Conservation (phyloP, 805 yeast genomes). For the Zygosaccharomyces gambellarensis region DNA sequence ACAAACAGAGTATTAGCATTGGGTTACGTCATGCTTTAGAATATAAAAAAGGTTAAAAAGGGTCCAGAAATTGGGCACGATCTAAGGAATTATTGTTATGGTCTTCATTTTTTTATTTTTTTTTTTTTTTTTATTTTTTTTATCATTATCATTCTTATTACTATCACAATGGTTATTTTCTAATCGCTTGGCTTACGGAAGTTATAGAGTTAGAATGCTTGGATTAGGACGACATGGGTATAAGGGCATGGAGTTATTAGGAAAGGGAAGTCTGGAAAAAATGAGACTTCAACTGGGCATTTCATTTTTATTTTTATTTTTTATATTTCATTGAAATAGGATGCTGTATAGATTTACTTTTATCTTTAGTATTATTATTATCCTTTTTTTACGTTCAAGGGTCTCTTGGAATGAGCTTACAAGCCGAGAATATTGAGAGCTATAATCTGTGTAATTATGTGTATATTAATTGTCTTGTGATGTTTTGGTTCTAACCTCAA, state of each 20-base stretch:
- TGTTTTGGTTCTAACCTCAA: background rate
- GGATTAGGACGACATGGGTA: background rate
- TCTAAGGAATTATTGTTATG: too few relatives aligned
- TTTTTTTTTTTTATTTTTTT: background rate
- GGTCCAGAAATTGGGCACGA: too few relatives aligned
- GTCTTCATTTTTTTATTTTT: background rate
- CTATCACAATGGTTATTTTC: background rate
- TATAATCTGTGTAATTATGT: too few relatives aligned
- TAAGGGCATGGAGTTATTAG: background rate
- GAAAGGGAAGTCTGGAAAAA: background rate
- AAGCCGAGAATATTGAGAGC: too few relatives aligned
- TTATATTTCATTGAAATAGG: background rate
- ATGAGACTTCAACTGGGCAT: background rate
- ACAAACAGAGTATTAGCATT: slow-evolving; percentile 17
- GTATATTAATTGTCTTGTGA: background rate
- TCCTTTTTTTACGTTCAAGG: background rate
- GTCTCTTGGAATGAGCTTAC: background rate
- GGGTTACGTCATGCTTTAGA: slow-evolving; percentile 15
- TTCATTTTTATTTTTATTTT: background rate
- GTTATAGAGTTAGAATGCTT: slow-evolving; percentile 1
- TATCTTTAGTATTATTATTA: background rate
- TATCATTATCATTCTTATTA: background rate
- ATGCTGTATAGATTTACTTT: slow-evolving; percentile 4
- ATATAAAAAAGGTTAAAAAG: background rate
- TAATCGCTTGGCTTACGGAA: slow-evolving; percentile 2